phyloP scores from a whole-genome alignment of 1,284 basidiomycete genomes.

The Austropuccinia psidii region DNA sequence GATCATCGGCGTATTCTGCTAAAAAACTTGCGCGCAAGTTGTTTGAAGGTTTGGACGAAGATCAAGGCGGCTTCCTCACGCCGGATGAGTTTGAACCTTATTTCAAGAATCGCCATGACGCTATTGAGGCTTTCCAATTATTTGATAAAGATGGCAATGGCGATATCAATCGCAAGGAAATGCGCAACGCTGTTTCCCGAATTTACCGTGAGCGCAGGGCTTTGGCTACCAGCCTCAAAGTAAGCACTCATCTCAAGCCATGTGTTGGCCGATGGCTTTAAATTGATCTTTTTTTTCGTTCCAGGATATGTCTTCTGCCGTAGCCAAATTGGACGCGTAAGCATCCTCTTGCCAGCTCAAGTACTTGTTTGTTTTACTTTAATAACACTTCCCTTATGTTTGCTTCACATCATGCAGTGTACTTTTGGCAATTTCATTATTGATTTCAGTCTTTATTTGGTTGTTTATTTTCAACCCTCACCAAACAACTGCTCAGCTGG shows the following conservation, averaged over 20 bases:
- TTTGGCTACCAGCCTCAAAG: conserved; percentile 61
- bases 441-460: conserved; percentile 63
- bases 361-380: neutral
- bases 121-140: conserved; percentile 63
- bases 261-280: conserved; percentile 55
- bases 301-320: conserved; percentile 54
- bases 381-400: neutral
- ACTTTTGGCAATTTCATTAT: conserved; percentile 57
- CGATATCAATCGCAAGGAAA: conserved; percentile 68
- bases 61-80: conserved; percentile 44
- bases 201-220: conserved; percentile 72
- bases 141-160: conserved; percentile 79
- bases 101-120: conserved; percentile 63
- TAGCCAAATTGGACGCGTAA: conserved; percentile 61
- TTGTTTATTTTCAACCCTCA: conserved; percentile 67
- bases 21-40: conserved; percentile 64
- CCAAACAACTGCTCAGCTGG: conserved; percentile 65
- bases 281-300: conserved; percentile 49
- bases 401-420: conserved; percentile 51
- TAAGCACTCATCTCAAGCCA: conserved; percentile 46
- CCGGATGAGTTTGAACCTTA: conserved; percentile 54
- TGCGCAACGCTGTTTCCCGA: conserved; percentile 72
- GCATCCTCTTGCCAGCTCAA: neutral
- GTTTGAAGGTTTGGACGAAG: conserved; percentile 60
- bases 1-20: conserved; percentile 58